These are phyloP conservation scores for Reutealis trisperma DNA, from an alignment of 345 rosid species.

Conservation along the genomic window DNA sequence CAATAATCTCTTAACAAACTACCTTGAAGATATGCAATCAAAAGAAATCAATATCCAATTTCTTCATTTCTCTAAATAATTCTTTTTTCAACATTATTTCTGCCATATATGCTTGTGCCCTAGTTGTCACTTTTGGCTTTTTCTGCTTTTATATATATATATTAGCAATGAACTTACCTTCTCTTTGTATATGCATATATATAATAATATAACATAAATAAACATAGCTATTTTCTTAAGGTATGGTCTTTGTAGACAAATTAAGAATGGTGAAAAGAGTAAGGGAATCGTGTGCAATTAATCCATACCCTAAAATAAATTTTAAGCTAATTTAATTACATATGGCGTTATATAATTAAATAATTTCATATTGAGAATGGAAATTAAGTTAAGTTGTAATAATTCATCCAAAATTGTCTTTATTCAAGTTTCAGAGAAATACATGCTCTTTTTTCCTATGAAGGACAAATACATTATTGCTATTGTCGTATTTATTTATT, in stretches of 20 bases:
- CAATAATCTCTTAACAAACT: constrained; percentile 4
- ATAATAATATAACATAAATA: background rate
- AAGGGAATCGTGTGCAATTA: constrained; percentile 3
- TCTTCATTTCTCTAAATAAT: background rate
- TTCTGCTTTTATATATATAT: background rate
- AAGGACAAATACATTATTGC: constrained; percentile 31
- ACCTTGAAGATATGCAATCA: constrained; percentile 19
- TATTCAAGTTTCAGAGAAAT: constrained; percentile 16
- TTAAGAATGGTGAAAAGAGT: background rate
- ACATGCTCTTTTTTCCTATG: background rate
- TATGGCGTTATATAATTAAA: constrained; percentile 4
- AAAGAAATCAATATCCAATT: background rate
- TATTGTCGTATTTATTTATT: constrained; percentile 21
- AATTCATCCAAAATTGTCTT: constrained; percentile 29
- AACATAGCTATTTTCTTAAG: background rate
- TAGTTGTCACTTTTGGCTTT: constrained; percentile 4
- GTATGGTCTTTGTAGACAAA: background rate
- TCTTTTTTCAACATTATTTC: constrained; percentile 2
- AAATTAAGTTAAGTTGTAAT: constrained; percentile 8
- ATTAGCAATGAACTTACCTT: background rate
- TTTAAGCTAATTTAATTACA: background rate
- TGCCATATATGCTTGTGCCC: constrained; percentile 8
- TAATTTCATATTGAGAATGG: constrained; percentile 16
- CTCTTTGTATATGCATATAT: background rate
- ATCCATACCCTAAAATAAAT: background rate